Base-by-base conservation (phyloP, 2,329 filamentous ascomycete species). In the Neonectria neomacrospora region DNA sequence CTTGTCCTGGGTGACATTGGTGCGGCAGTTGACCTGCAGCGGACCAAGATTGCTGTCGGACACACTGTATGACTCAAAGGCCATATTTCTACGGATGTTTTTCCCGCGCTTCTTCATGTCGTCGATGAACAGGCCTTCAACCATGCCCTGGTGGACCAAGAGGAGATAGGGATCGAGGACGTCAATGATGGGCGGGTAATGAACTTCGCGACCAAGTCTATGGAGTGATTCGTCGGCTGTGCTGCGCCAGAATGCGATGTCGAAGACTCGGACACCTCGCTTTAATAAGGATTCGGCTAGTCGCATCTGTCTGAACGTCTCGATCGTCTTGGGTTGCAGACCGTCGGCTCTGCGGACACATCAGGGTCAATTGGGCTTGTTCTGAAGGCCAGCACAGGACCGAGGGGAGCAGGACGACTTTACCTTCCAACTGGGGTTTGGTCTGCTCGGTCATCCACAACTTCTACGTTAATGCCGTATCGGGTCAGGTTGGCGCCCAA, bases 261-360 rank as follows among this genome's bases (percentile, higher is more conserved):
- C 91, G 76, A 90, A 91, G 47, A 93, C 87, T 48, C 86, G 87
- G 53, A 90, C 90, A 30, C 89, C 90, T 70, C 88, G 85, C 66
- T 86, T 86, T 44, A 93, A 77, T 30, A 93, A 77, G 2, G 86
- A 81, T 66, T 92, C 90, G n/a, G 87, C 89, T n/a, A 93, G 79
- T 34, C 90, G 83, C 81, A 93, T 88, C 78, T 92, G 90, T 65
- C 87, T 86, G 70, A 93, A 86, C 0, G 91, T 93, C 79, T 93
- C 91, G 71, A 94, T 91, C 1, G 90, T 91, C 78, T 93, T 93
- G 47, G 91, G 91, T 72, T 93, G 91, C 55, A 93, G 80, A 42
- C 91, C 91, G 75, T 93, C 91, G 65, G 90, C 90, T 75, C 83
- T 85, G 71, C 60, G 65, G 28, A 52, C 37, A 50, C 54, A 53